phyloP scores from a whole-genome alignment of 2,329 filamentous ascomycete genomes.

The Ophiocordyceps australis region DNA sequence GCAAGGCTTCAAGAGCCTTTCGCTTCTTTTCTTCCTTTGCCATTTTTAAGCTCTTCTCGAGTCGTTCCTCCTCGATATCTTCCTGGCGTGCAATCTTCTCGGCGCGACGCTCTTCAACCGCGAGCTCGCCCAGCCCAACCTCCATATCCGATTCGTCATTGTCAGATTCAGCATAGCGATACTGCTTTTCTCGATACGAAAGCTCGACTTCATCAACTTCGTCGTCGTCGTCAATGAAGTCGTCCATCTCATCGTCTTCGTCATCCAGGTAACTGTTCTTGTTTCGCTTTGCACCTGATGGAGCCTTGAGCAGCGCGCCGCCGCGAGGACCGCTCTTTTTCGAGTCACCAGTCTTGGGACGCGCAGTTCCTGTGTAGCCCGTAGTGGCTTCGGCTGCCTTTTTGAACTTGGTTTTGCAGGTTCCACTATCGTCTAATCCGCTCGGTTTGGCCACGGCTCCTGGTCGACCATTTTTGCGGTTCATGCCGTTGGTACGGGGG shows the following conservation, averaged over 20 bases:
- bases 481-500: too few relatives aligned
- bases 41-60: slow-evolving; percentile 41
- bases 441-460: slow-evolving; percentile 31
- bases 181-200: too few relatives aligned
- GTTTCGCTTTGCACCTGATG: slow-evolving; percentile 11
- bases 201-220: slow-evolving; percentile 25
- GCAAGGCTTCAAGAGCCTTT: slow-evolving; percentile 17
- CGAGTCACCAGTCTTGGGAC: slow-evolving; percentile 26
- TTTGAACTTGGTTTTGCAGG: too few relatives aligned
- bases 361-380: slow-evolving; percentile 46
- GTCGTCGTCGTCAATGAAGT: slow-evolving; percentile 43
- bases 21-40: slow-evolving; percentile 41
- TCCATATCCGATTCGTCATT: slow-evolving; percentile 64
- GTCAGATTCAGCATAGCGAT: slow-evolving; percentile 36
- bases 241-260: slow-evolving; percentile 43
- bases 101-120: slow-evolving; percentile 49
- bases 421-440: too few relatives aligned
- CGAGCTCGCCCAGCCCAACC: slow-evolving; percentile 55
- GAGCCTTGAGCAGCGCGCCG: slow-evolving; percentile 20
- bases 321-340: slow-evolving; percentile 16
- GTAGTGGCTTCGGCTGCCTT: slow-evolving; percentile 44
- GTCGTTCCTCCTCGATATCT: slow-evolving; percentile 43
- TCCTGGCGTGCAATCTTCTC: slow-evolving; percentile 45
- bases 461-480: slow-evolving; percentile 2
- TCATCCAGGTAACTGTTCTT: slow-evolving; percentile 33